Evolutionary conservation across 305 asterid genomes (phyloP).

Genomic region (Fraxinus sp.): DNA sequence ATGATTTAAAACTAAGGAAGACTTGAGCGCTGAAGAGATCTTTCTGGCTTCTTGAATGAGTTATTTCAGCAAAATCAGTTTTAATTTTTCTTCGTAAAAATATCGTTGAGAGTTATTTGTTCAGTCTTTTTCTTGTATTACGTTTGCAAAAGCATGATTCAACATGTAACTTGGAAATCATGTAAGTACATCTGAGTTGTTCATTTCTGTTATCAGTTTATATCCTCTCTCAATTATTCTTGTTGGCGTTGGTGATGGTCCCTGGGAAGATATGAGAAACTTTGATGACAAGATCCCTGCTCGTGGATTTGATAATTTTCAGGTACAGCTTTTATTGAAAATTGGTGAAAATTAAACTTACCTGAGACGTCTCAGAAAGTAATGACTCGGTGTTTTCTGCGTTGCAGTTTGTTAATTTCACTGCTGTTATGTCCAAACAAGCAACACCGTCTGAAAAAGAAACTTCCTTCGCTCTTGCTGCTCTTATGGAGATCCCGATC

Average conservation of each 20-base stretch:
- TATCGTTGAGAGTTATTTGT: background rate
- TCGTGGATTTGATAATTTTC: conserved; percentile 74
- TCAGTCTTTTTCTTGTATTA: background rate
- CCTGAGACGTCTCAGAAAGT: conserved; percentile 9
- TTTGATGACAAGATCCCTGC: conserved; percentile 80
- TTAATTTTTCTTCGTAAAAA: background rate
- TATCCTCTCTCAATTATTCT: conserved; percentile 81
- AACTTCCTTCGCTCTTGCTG: conserved; percentile 82
- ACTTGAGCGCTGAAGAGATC: background rate
- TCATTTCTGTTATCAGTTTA: conserved; percentile 38
- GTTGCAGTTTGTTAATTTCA: conserved; percentile 80
- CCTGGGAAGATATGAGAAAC: conserved; percentile 85
- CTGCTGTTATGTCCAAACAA: conserved; percentile 55
- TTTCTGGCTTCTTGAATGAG: background rate
- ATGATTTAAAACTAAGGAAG: conserved; percentile 4
- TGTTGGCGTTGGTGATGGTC: conserved; percentile 93
- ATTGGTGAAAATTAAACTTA: conserved; percentile 2
- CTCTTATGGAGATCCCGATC: conserved; percentile 81
- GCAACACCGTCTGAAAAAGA: conserved; percentile 51
- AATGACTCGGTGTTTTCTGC: conserved; percentile 4
- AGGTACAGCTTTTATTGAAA: conserved; percentile 38
- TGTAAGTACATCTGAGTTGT: conserved; percentile 8
- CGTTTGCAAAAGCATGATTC: background rate
- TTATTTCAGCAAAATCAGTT: background rate
- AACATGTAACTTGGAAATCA: background rate